A percentile compares a stretch with the other conserved stretches of the same genome.
These are phyloP conservation scores for Pholiota adiposa DNA, from an alignment of 1,284 basidiomycete genomes.

Conservation along the genomic window DNA sequence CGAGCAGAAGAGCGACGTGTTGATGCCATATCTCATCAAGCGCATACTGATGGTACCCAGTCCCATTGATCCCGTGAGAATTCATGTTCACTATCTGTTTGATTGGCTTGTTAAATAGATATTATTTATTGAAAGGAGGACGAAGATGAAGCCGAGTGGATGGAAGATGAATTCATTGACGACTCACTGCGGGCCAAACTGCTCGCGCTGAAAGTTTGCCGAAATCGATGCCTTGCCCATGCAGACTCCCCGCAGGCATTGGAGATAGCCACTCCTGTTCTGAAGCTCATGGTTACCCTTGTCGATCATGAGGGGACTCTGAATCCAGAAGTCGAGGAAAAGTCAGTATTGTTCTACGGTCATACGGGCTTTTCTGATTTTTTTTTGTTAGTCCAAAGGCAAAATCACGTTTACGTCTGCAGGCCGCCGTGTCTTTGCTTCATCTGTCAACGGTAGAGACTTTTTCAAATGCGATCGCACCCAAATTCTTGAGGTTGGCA, in stretches of 20 bases:
- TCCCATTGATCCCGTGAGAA: conserved; percentile 49
- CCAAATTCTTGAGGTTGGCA: conserved; percentile 73
- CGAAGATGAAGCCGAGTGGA: conserved; percentile 74
- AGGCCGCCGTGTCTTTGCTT: conserved; percentile 81
- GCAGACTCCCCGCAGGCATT: conserved; percentile 61
- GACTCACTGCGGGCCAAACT: conserved; percentile 70
- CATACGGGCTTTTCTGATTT: neutral
- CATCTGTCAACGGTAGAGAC: conserved; percentile 73
- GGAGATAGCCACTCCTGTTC: conserved; percentile 71
- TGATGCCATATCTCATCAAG: conserved; percentile 76
- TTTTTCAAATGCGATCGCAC: conserved; percentile 65
- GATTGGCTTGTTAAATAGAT: neutral
- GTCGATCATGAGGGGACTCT: conserved; percentile 71
- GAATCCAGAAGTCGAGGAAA: conserved; percentile 60
- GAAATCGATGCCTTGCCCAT: conserved; percentile 78
- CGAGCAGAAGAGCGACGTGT: conserved; percentile 75
- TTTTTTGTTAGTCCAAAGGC: conserved; percentile 50
- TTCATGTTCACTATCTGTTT: neutral
- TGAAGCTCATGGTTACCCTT: conserved; percentile 75
- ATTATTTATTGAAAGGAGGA: conserved; percentile 48
- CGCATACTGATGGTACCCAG: conserved; percentile 67
- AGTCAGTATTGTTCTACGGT: conserved; percentile 49
- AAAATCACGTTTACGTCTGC: conserved; percentile 76
- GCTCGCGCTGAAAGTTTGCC: conserved; percentile 76
- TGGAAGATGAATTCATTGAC: conserved; percentile 64